Percentiles rank a stretch among this genome's conserved stretches.
These are phyloP conservation scores for Aristolochia fimbriata DNA, from an alignment of 164 flowering plant genomes.

Conservation along the genomic window DNA sequence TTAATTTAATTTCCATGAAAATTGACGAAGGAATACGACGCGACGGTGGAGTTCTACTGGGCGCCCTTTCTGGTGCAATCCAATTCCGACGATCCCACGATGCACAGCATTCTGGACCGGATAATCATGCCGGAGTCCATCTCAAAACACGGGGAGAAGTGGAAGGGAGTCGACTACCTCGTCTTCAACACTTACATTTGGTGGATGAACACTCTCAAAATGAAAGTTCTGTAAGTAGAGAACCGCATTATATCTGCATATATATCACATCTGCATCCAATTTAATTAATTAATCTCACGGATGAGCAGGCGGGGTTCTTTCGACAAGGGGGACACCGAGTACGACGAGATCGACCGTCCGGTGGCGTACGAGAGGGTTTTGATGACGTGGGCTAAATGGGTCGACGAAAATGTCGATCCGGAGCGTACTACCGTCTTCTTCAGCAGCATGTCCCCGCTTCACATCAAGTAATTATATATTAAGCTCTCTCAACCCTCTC, in stretches of 20 bases:
- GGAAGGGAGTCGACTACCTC: constrained; percentile 77
- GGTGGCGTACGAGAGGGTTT: constrained; percentile 56
- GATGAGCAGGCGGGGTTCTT: constrained; percentile 62
- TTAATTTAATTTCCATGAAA: too few species aligned
- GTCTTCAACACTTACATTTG: constrained; percentile 92
- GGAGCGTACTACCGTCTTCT: constrained; percentile 67
- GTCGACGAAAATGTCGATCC: constrained; percentile 71
- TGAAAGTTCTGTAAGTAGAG: constrained; percentile 80
- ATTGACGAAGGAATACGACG: constrained; percentile 61
- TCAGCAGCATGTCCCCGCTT: constrained; percentile 89
- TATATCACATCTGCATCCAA: neutral
- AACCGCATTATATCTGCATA: too few species aligned
- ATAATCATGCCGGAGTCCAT: constrained; percentile 88
- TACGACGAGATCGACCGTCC: constrained; percentile 87
- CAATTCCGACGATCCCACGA: constrained; percentile 84
- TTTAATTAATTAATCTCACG: neutral
- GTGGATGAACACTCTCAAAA: constrained; percentile 93
- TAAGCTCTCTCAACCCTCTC: too few species aligned
- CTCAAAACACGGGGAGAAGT: constrained; percentile 58
- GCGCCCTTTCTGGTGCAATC: constrained; percentile 95
- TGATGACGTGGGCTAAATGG: constrained; percentile 92
- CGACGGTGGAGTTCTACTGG: constrained; percentile 96
- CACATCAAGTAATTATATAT: constrained; percentile 80
- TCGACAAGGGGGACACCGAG: constrained; percentile 66
- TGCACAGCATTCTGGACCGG: constrained; percentile 79